Percentiles rank a stretch among this genome's conserved stretches.
These are phyloP conservation scores for Pezizomycotina sp. DNA, from an alignment of 2,329 filamentous ascomycete genomes.

Conservation along the genomic window DNA sequence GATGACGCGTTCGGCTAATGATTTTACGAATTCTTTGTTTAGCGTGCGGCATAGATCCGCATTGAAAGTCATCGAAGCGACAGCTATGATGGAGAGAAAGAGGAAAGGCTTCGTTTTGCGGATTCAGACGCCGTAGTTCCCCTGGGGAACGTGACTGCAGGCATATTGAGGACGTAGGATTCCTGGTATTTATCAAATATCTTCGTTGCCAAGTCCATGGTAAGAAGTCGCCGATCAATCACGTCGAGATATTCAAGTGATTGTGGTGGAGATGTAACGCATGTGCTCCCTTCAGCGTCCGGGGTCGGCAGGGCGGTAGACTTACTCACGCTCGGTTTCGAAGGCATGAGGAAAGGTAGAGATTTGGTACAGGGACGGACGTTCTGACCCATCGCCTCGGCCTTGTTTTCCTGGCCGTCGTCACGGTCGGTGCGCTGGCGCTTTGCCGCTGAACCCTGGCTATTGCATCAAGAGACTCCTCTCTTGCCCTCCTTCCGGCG, in stretches of 20 bases:
- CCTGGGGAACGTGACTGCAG: slow-evolving; percentile 22
- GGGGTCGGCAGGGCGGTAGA: slow-evolving; percentile 14
- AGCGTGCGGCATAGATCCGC: slow-evolving; percentile 21
- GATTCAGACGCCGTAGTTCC: slow-evolving; percentile 22
- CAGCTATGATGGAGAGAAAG: slow-evolving; percentile 25
- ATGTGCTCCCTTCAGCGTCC: slow-evolving; percentile 18
- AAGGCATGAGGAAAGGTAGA: too few relatives aligned
- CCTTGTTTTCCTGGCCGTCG: too few relatives aligned
- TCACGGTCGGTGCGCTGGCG: too few relatives aligned
- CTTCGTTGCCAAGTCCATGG: slow-evolving; percentile 35
- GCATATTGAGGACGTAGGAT: slow-evolving; percentile 23
- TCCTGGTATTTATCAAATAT: slow-evolving; percentile 28
- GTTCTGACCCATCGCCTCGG: too few relatives aligned
- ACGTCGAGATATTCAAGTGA: slow-evolving; percentile 28
- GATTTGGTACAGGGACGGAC: too few relatives aligned
- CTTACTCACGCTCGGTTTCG: too few relatives aligned
- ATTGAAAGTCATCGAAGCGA: slow-evolving; percentile 21
- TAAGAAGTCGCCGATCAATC: slow-evolving; percentile 37
- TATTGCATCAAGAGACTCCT: too few relatives aligned
- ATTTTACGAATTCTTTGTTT: slow-evolving; percentile 22
- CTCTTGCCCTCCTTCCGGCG: too few relatives aligned
- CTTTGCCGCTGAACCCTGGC: too few relatives aligned
- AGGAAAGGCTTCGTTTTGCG: slow-evolving; percentile 23
- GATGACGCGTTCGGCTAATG: slow-evolving; percentile 24
- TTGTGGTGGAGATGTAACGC: slow-evolving; percentile 19